These are phyloP conservation scores for Sanghuangporus baumii DNA, from an alignment of 1,284 basidiomycete species.

Conservation along the genomic window DNA sequence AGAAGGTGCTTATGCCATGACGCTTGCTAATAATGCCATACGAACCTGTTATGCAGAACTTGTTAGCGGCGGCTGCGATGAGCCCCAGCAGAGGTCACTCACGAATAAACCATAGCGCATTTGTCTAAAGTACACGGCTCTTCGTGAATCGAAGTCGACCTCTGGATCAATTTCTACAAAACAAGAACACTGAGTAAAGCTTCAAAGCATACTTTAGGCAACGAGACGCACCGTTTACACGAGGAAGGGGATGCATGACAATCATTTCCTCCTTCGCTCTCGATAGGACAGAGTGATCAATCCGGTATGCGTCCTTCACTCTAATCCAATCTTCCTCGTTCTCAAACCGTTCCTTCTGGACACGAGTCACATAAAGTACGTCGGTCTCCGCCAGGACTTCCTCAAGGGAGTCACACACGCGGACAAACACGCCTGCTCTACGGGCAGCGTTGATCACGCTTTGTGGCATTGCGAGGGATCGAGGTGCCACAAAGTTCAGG, in stretches of 20 bases:
- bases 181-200: conserved; percentile 6
- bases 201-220: neutral
- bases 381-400: conserved; percentile 92
- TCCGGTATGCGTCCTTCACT: conserved; percentile 90
- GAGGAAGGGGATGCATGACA: conserved; percentile 96
- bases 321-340: conserved; percentile 80
- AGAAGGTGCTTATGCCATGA: conserved; percentile 40
- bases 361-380: conserved; percentile 93
- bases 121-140: conserved; percentile 97
- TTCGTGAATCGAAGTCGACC: conserved; percentile 92
- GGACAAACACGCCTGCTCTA: conserved; percentile 76
- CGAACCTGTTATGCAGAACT: conserved; percentile 46
- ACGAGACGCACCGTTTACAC: conserved; percentile 70
- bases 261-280: conserved; percentile 95
- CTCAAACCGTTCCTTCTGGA: conserved; percentile 94
- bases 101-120: conserved; percentile 98
- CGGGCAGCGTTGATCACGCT: conserved; percentile 79
- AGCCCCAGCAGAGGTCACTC: conserved; percentile 31
- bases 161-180: conserved; percentile 90
- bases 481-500: conserved; percentile 94
- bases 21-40: conserved; percentile 71
- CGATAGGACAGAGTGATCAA: conserved; percentile 90
- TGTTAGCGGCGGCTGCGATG: conserved; percentile 3
- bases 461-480: conserved; percentile 88
- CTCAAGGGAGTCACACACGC: conserved; percentile 81